Evolutionary conservation across 2,329 filamentous ascomycete species (phyloP), one percentile per base, ranked within the genome.

Genomic region (Diaporthe longicolla): DNA sequence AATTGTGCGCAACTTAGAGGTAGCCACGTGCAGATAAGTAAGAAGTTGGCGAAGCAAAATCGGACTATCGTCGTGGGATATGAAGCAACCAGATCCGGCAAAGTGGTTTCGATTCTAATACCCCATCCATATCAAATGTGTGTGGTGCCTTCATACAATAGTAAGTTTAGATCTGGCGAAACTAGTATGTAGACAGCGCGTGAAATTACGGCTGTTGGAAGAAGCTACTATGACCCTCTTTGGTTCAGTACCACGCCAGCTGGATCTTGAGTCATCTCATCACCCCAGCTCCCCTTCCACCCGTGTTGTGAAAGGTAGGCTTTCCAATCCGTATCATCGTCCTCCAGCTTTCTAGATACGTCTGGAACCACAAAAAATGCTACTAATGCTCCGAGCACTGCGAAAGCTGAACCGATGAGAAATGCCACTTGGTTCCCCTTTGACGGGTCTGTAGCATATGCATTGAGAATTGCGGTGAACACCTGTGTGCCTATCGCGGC

Each of bases 341-440:
- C 83, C 63, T 86, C 85, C 32, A 88, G 79, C 50, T 83, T 81
- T 1, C 80, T 79, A 35, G 81, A 81, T 45, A 83, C 83, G 70
- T 88, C 83, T 0, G 86, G 86, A 45, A 88, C 85, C 7, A 89
- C 77, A 45, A 85, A 84, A 78, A 84, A 85, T 1, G 84, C 80
- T 43, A 87, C 80, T 2, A 87, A 52, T 0, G 83, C 85, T 9
- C 87, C 88, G 2, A 86, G 77, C 0, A 86, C 80, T 0, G 86
- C 85, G 78, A 89, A 89, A 0, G 80, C 86, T 1, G 85, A 84
- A 0, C 87, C 87, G 71, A 89, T 87, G 24, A 89, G 79, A 74
- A 89, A 89, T 0, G 85, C 85, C 0, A 82, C 85, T 72, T 88
- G 87, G 55, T 87, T 82, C 0, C 87, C 87, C 76, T 86, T 84